Percentiles rank a stretch among this genome's conserved stretches.
Evolutionary conservation across 352 stramenopile species (phyloP).

Genomic region (Pythium phragmitis): DNA sequence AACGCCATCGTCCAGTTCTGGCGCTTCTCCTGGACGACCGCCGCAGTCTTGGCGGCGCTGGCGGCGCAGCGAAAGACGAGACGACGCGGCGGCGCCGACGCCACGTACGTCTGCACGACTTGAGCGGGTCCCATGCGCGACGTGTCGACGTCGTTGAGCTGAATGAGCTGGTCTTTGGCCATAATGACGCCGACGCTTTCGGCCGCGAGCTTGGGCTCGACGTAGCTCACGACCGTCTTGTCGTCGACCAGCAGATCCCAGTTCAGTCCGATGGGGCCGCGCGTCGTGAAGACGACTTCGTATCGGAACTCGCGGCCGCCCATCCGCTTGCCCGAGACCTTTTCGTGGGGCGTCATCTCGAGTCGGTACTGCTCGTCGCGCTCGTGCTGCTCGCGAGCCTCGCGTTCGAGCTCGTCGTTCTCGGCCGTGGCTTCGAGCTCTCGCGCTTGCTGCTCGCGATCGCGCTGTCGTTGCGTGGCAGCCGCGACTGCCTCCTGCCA

Average conservation of each 20-base stretch:
- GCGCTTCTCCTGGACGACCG: background rate
- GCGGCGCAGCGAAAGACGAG: slow-evolving; percentile 48
- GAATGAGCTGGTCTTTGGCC: slow-evolving; percentile 55
- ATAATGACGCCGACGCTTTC: slow-evolving; percentile 50
- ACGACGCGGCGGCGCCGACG: slow-evolving; percentile 38
- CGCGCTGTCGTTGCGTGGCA: slow-evolving; percentile 32
- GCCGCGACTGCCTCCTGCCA: slow-evolving; percentile 34
- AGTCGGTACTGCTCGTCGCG: slow-evolving; percentile 47
- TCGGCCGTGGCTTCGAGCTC: slow-evolving; percentile 35
- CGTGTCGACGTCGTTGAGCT: slow-evolving; percentile 67
- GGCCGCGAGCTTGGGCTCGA: slow-evolving; percentile 52
- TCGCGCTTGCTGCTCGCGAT: slow-evolving; percentile 35
- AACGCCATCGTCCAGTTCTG: slow-evolving; percentile 66
- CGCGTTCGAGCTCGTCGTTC: slow-evolving; percentile 33
- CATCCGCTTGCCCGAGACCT: slow-evolving; percentile 35
- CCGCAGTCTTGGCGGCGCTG: background rate
- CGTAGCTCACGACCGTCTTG: slow-evolving; percentile 54
- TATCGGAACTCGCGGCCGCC: slow-evolving; percentile 66
- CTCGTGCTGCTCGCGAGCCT: slow-evolving; percentile 36
- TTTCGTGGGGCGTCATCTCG: slow-evolving; percentile 52
- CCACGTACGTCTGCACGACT: slow-evolving; percentile 54
- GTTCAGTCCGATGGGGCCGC: slow-evolving; percentile 62
- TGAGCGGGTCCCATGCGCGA: slow-evolving; percentile 48
- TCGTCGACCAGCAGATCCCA: slow-evolving; percentile 59
- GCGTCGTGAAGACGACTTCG: slow-evolving; percentile 52